phyloP scores from a whole-genome alignment of 108 stramenopile species.

The Discostella pseudostelligera region DNA sequence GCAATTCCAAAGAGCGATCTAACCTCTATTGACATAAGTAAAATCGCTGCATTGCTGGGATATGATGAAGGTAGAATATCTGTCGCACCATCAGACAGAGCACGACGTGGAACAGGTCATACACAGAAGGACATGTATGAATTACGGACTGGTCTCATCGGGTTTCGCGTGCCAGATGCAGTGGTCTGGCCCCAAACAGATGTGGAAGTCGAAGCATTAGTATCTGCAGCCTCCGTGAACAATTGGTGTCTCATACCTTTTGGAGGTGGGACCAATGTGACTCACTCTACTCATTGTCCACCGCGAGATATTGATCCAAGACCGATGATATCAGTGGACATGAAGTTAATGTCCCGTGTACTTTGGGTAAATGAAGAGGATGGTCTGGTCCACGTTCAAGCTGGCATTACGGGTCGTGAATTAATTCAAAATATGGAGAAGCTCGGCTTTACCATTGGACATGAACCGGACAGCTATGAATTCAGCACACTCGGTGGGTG shows the following conservation, averaged over 20 bases:
- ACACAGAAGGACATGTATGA: constrained; percentile 77
- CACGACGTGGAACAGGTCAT: constrained; percentile 86
- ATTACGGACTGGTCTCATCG: constrained; percentile 55
- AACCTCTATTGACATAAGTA: constrained; percentile 10
- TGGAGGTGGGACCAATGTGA: constrained; percentile 94
- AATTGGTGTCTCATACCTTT: constrained; percentile 90
- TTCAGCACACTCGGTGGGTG: constrained; percentile 96
- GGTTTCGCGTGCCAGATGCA: constrained; percentile 74
- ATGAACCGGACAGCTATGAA: constrained; percentile 94
- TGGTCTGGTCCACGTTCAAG: constrained; percentile 83
- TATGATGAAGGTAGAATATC: constrained; percentile 41
- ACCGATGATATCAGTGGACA: constrained; percentile 87
- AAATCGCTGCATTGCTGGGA: constrained; percentile 20
- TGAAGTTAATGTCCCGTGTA: constrained; percentile 79
- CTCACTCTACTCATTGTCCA: constrained; percentile 81
- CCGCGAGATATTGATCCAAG: constrained; percentile 61
- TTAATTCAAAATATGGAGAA: constrained; percentile 67
- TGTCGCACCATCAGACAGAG: constrained; percentile 43
- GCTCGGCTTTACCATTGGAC: constrained; percentile 89
- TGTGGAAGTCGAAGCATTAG: constrained; percentile 53
- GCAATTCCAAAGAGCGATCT: constrained; percentile 18
- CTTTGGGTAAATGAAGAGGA: constrained; percentile 85
- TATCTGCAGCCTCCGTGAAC: constrained; percentile 52
- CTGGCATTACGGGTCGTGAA: constrained; percentile 83
- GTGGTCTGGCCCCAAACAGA: constrained; percentile 73